Conservation (phyloP, 2,329 filamentous ascomycete species). For the Teratosphaeria gauchensis region DNA sequence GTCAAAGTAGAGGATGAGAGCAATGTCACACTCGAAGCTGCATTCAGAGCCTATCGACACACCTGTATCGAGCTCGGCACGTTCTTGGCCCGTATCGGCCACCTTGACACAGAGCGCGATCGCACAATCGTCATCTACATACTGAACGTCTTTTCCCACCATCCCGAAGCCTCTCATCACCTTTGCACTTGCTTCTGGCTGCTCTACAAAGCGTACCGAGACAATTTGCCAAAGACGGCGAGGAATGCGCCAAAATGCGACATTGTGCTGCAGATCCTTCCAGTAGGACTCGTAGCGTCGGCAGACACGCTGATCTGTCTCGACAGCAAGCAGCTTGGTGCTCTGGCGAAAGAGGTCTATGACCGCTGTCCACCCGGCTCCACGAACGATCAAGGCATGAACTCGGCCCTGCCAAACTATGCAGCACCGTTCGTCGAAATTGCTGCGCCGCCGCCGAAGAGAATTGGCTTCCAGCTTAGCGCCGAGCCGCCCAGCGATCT, state of each 20-base stretch:
- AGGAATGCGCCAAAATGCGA: slow-evolving; percentile 40
- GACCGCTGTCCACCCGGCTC: slow-evolving; percentile 52
- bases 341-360: slow-evolving; percentile 65
- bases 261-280: slow-evolving; percentile 67
- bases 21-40: slow-evolving; percentile 8
- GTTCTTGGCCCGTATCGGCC: slow-evolving; percentile 15
- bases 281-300: slow-evolving; percentile 57
- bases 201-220: slow-evolving; percentile 56
- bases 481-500: slow-evolving; percentile 61
- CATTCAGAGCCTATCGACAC: slow-evolving; percentile 13
- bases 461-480: slow-evolving; percentile 65
- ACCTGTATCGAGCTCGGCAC: slow-evolving; percentile 19
- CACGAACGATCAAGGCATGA: slow-evolving; percentile 18
- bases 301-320: slow-evolving; percentile 54
- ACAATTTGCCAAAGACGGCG: slow-evolving; percentile 56
- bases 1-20: slow-evolving; percentile 13
- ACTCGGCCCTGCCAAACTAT: slow-evolving; percentile 34
- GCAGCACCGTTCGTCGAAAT: slow-evolving; percentile 64
- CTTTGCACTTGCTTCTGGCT: slow-evolving; percentile 65
- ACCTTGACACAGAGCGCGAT: slow-evolving; percentile 34
- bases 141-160: slow-evolving; percentile 51
- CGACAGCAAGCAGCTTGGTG: slow-evolving; percentile 48
- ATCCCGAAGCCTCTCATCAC: slow-evolving; percentile 38
- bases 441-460: slow-evolving; percentile 58
- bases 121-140: slow-evolving; percentile 61